A percentile compares a stretch with the other conserved stretches of the same genome.
Conservation (phyloP, 2,329 filamentous ascomycete genomes). For the Aspergillus terreus region DNA sequence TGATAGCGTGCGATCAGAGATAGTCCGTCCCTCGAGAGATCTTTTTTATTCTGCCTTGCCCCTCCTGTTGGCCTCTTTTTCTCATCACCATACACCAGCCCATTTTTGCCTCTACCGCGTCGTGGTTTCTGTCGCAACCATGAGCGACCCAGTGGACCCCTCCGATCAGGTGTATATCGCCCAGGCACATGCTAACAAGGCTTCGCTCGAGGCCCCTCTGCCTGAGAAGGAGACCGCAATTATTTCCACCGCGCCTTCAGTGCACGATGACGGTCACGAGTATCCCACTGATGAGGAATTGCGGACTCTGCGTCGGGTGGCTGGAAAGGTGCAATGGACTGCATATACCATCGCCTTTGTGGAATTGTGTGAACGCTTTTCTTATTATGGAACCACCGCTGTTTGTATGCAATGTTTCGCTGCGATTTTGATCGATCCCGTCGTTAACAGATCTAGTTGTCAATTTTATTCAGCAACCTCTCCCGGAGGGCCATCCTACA, state of each 20-base stretch:
- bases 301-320: conserved; percentile 32
- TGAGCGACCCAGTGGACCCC: conserved; percentile 9
- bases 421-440: not conserved
- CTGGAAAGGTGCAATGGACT: conserved; percentile 54
- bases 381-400: conserved; percentile 69
- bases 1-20: not conserved
- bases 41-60: not conserved
- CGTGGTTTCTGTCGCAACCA: not conserved
- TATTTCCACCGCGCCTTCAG: not conserved
- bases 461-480: conserved; percentile 59
- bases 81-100: not conserved
- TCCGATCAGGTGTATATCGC: conserved; percentile 4
- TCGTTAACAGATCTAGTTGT: conserved; percentile 41
- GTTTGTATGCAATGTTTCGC: conserved; percentile 49
- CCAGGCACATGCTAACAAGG: conserved; percentile 7
- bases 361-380: conserved; percentile 73
- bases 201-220: not conserved
- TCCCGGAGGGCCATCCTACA: conserved; percentile 54
- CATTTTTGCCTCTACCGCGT: not conserved
- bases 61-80: not conserved
- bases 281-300: conserved; percentile 34
- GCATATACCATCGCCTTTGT: conserved; percentile 70
- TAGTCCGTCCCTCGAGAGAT: not conserved
- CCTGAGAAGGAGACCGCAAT: conserved; percentile 7
- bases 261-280: conserved; percentile 8